Evolutionary conservation across 1,284 basidiomycete species (phyloP).

Genomic region (Melampsora abietis-canadensis): DNA sequence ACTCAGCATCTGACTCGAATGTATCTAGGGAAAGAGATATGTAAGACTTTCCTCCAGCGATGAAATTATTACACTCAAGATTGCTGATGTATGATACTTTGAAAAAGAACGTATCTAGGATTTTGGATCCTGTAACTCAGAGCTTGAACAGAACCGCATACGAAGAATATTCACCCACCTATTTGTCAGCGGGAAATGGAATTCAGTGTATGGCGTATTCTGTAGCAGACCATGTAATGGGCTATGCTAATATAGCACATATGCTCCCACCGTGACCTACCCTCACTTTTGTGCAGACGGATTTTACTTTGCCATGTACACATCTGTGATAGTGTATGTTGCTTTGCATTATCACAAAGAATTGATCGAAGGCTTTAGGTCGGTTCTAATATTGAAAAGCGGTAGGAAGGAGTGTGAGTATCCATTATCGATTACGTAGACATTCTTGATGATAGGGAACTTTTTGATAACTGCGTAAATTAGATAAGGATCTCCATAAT

Average conservation of each 20-base stretch:
- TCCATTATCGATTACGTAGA: not conserved
- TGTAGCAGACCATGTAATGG: not conserved
- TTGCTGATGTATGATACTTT: not conserved
- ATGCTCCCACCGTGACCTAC: not conserved
- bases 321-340: conserved; percentile 26
- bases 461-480: not conserved
- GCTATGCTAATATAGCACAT: not conserved
- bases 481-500: conserved; percentile 38
- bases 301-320: conserved; percentile 38
- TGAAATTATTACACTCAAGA: not conserved
- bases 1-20: not conserved
- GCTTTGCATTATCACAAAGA: conserved; percentile 38
- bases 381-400: not conserved
- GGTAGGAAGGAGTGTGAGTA: conserved; percentile 19
- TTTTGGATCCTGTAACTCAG: conserved; percentile 29
- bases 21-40: conserved; percentile 28
- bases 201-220: conserved; percentile 12
- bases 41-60: not conserved
- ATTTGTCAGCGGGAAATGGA: conserved; percentile 37
- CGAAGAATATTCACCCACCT: conserved; percentile 33
- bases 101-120: conserved; percentile 23
- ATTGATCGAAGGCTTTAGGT: conserved; percentile 19
- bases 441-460: not conserved
- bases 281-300: conserved; percentile 9
- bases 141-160: conserved; percentile 27